Evolutionary conservation across 2,329 filamentous ascomycete species (phyloP), one percentile per base, ranked within the genome.

Genomic region (Alternaria sp.): DNA sequence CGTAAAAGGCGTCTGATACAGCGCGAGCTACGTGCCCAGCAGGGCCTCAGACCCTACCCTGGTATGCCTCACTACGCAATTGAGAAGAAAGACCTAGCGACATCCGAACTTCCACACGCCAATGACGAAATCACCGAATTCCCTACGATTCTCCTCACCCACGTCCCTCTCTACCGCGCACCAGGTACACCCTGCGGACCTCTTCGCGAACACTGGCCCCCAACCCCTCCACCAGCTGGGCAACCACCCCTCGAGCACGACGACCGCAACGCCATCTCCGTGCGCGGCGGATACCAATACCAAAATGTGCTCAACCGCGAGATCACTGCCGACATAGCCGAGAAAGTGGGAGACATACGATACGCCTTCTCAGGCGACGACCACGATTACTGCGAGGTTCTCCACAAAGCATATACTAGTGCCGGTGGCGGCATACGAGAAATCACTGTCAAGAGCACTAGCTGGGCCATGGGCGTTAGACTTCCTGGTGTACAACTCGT

Each of bases 321-420:
- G 2, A 88, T 97, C 67, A 95, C 94, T 0, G 84, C 88, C 46
- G 88, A 89, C 52, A 82, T 99, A 38, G 82, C 97, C 42, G 85
- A 89, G 61, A 91, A 89, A 64, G 84, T 97, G 34, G 93, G 93
- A 34, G 92, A 95, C 63, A 87, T 98, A 12, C 85, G 88, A 3
- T 91, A 95, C 66, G 91, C 94, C 43, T 99, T 98, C 75, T 97
- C 93, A 0, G 95, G 95, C 11, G 95, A 99, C 71, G 95, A 99
- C 74, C 95, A 99, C 81, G 95, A 99, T 81, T 97, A 98, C 81
- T 99, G 95, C 80, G 94, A 97, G 72, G 81, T 98, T 7, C 85
- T 89, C 0, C 95, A 99, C 78, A 87, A 88, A 3, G 84, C 87
- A 18, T 87, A 89, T 60, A 81, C 83, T 0, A 85, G 84, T 5